A percentile compares a stretch with the other conserved stretches of the same genome.
phyloP scores from a whole-genome alignment of 768 basidiomycete genomes.

The Naematelia aurantialba region DNA sequence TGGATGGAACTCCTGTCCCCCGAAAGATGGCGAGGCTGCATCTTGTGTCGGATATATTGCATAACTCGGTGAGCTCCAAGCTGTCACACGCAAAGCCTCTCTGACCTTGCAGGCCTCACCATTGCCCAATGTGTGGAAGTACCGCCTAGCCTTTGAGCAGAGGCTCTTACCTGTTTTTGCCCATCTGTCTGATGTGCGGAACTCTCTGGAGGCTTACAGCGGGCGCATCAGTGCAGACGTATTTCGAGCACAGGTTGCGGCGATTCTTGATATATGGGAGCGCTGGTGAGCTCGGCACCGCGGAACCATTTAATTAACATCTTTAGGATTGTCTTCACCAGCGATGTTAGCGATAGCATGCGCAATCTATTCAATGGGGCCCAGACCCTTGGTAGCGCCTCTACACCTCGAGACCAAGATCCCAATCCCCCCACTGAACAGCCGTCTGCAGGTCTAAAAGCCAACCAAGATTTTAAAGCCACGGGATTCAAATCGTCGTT shows the following conservation, averaged over 20 bases:
- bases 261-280: conserved; percentile 93
- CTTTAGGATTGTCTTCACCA: conserved; percentile 78
- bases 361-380: conserved; percentile 64
- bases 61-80: conserved; percentile 64
- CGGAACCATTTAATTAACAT: conserved; percentile 1
- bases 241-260: conserved; percentile 86
- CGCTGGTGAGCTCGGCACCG: conserved; percentile 59
- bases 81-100: neutral
- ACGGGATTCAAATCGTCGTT: conserved; percentile 48
- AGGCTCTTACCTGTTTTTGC: conserved; percentile 92
- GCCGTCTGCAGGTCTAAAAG: neutral
- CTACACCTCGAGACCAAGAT: neutral
- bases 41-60: conserved; percentile 94
- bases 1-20: conserved; percentile 93
- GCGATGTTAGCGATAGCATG: conserved; percentile 73
- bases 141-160: conserved; percentile 87
- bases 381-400: conserved; percentile 16
- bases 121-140: conserved; percentile 95
- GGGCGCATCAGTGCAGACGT: conserved; percentile 93
- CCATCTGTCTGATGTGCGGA: conserved; percentile 87
- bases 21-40: conserved; percentile 92
- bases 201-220: conserved; percentile 69
- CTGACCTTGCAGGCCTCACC: conserved; percentile 59
- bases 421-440: neutral
- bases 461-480: conserved; percentile 49